Evolutionary conservation across 768 basidiomycete genomes (phyloP), one percentile per base, ranked within the genome.

Genomic region (Neoboletus magnificus): DNA sequence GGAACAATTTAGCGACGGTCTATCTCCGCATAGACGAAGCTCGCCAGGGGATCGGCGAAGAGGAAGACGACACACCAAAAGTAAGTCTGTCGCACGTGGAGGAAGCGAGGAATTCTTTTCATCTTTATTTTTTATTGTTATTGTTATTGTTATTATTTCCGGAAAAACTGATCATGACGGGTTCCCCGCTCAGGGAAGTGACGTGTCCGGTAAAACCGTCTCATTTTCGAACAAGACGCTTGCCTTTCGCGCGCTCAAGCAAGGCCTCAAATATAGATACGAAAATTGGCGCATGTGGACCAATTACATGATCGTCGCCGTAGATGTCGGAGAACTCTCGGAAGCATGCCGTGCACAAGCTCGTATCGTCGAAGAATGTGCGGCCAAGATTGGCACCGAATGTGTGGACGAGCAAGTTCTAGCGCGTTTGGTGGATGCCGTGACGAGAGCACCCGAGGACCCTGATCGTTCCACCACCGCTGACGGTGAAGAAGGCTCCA

Each of bases 221-320:
- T 76, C 85, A 5, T 87, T 87, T 66, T 73, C 81, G 42, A 85
- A 95, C 76, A 95, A 93, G 69, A 76, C 86, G 44, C 81, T 93
- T 41, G 97, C 97, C 1, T 97, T 92, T 79, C 87, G 87, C 18
- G 96, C 97, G 3, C 86, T 99, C 27, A 87, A 89, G 61, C 90
- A 92, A 57, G 95, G 97, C 2, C 80, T 98, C 57, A 86, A 85
- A 62, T 83, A 81, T 70, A 82, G 83, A 47, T 90, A 93, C 69
- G 86, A 91, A 27, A 95, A 93, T 66, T 98, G 96, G 95, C 83
- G 93, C 20, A 95, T 99, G 90, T 99, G 97, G 97, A 80, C 81
- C 57, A 99, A 99, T 76, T 98, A 94, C 77, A 94, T 92, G 87
- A 77, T 97, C 65, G 87, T 98, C 27, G 81, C 91, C 4, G 78